These are phyloP conservation scores for Cladorrhinum sp. DNA, from an alignment of 2,329 filamentous ascomycete genomes.

Conservation along the genomic window DNA sequence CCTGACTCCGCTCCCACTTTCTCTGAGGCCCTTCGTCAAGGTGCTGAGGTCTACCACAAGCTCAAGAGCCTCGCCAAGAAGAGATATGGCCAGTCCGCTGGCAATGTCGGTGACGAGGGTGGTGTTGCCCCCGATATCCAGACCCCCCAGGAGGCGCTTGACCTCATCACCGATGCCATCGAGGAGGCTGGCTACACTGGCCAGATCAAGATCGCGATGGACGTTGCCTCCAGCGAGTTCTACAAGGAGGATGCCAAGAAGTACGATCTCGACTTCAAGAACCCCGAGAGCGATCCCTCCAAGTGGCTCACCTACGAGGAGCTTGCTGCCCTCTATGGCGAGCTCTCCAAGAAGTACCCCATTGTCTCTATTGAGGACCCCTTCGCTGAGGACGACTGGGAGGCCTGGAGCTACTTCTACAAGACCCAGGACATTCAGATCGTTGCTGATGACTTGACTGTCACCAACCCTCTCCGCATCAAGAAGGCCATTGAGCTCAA, in stretches of 20 bases:
- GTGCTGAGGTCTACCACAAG: slow-evolving; percentile 96
- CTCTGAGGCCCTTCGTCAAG: slow-evolving; percentile 93
- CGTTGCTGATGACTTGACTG: slow-evolving; percentile 96
- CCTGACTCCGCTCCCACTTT: slow-evolving; percentile 82
- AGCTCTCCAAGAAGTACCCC: slow-evolving; percentile 89
- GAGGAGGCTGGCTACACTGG: slow-evolving; percentile 94
- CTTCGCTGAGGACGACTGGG: slow-evolving; percentile 99
- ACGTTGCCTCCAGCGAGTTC: slow-evolving; percentile 98
- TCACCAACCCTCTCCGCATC: slow-evolving; percentile 98
- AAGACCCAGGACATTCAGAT: slow-evolving; percentile 99
- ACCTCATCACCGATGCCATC: slow-evolving; percentile 92
- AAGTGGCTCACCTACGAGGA: slow-evolving; percentile 99
- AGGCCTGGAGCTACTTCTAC: slow-evolving; percentile 99
- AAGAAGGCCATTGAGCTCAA: slow-evolving; percentile 99
- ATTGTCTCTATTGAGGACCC: slow-evolving; percentile 99
- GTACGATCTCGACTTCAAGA: slow-evolving; percentile 99
- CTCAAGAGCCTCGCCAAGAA: slow-evolving; percentile 97
- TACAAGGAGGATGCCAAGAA: slow-evolving; percentile 98
- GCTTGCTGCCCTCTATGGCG: slow-evolving; percentile 87
- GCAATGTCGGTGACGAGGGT: slow-evolving; percentile 99
- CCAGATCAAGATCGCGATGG: slow-evolving; percentile 97
- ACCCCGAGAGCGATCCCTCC: slow-evolving; percentile 89
- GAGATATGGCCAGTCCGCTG: slow-evolving; percentile 98
- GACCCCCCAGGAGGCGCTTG: slow-evolving; percentile 91
- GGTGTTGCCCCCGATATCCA: slow-evolving; percentile 99